Percentiles rank a stretch among this genome's conserved stretches.
Evolutionary conservation across 2,329 filamentous ascomycete species (phyloP).

Genomic region (Ploettnerulaceae sp.): DNA sequence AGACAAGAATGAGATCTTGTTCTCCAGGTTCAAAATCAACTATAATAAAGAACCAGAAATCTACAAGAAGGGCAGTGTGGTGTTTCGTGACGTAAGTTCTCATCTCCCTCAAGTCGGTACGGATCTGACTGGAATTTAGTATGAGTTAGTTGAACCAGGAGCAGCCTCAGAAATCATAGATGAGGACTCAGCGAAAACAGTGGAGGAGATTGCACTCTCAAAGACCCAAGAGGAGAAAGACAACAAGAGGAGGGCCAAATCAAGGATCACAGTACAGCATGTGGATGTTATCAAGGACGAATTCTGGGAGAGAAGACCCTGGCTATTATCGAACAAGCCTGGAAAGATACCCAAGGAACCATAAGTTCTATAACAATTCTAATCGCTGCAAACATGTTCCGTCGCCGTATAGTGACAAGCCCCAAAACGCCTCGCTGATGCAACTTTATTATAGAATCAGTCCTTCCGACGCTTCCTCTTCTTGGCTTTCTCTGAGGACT

Average conservation of each 20-base stretch:
- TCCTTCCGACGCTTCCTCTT: slow-evolving; percentile 32
- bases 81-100: slow-evolving; percentile 62
- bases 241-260: slow-evolving; percentile 74
- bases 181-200: slow-evolving; percentile 42
- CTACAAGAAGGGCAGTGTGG: slow-evolving; percentile 86
- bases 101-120: not conserved
- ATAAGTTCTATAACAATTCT: slow-evolving; percentile 19
- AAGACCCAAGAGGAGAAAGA: slow-evolving; percentile 82
- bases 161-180: slow-evolving; percentile 36
- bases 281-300: slow-evolving; percentile 92
- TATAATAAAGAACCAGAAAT: slow-evolving; percentile 96
- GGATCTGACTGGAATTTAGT: slow-evolving; percentile 42
- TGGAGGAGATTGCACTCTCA: slow-evolving; percentile 55
- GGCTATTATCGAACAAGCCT: slow-evolving; percentile 72
- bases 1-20: slow-evolving; percentile 96
- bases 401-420: slow-evolving; percentile 14
- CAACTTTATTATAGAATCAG: slow-evolving; percentile 5
- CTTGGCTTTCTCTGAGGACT: slow-evolving; percentile 30
- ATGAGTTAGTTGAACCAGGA: slow-evolving; percentile 61
- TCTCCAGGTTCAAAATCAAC: slow-evolving; percentile 83
- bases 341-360: slow-evolving; percentile 61
- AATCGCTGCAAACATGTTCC: slow-evolving; percentile 17
- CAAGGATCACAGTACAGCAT: slow-evolving; percentile 75
- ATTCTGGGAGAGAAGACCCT: slow-evolving; percentile 86
- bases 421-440: slow-evolving; percentile 26